Evolutionary conservation across 2,329 filamentous ascomycete genomes (phyloP).

Genomic region (Microthyrium microscopicum): DNA sequence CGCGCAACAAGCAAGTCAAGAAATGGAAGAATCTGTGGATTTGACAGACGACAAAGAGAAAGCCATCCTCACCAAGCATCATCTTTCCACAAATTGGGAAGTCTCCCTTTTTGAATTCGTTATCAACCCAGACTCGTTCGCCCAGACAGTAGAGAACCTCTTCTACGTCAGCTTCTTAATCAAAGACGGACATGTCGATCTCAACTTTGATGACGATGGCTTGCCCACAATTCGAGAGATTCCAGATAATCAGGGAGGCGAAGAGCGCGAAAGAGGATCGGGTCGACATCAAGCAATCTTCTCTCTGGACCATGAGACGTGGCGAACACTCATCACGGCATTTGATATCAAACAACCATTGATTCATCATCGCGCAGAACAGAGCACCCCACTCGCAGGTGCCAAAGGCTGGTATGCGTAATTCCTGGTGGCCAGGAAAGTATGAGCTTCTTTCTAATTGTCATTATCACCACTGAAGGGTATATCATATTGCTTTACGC

Average conservation of each 20-base stretch:
- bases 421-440: too few relatives aligned
- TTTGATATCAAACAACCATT: constrained; percentile 66
- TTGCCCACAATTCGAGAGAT: constrained; percentile 67
- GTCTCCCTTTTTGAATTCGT: constrained; percentile 74
- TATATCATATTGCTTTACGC: too few relatives aligned
- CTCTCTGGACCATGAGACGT: constrained; percentile 69
- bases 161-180: constrained; percentile 95
- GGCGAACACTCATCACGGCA: constrained; percentile 58
- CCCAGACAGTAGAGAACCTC: constrained; percentile 89
- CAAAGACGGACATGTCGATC: constrained; percentile 60
- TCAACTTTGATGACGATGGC: constrained; percentile 56
- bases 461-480: too few relatives aligned
- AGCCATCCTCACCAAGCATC: constrained; percentile 36
- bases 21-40: constrained; percentile 15
- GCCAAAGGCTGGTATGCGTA: constrained; percentile 5
- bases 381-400: constrained; percentile 1
- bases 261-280: constrained; percentile 40
- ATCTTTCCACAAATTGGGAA: constrained; percentile 37
- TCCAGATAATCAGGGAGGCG: constrained; percentile 30
- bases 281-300: constrained; percentile 66
- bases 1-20: constrained; percentile 26
- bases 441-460: too few relatives aligned
- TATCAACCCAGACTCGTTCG: constrained; percentile 78
- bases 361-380: constrained; percentile 54
- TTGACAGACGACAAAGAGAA: constrained; percentile 22